Evolutionary conservation across 495 filamentous ascomycete species (phyloP).

Genomic region (Lentithecium fluviatile): DNA sequence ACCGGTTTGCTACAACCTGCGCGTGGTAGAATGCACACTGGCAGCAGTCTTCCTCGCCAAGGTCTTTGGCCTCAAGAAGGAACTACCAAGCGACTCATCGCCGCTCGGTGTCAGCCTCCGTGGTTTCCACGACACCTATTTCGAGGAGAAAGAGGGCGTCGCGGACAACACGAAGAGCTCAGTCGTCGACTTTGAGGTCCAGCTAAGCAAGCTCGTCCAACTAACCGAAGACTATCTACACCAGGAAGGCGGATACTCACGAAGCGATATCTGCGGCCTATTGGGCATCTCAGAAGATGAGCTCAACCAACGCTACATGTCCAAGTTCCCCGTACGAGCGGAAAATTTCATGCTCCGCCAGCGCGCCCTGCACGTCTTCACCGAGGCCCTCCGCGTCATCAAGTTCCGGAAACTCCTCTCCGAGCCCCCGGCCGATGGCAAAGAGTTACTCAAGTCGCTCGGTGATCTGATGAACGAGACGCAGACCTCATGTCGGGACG

Average conservation of each 20-base stretch:
- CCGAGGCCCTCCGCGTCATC: constrained; percentile 81
- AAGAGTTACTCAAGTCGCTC: constrained; percentile 64
- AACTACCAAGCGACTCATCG: constrained; percentile 72
- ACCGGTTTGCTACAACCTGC: constrained; percentile 91
- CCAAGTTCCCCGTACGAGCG: constrained; percentile 81
- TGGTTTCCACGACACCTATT: constrained; percentile 81
- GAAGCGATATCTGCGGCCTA: constrained; percentile 76
- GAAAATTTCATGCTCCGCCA: constrained; percentile 84
- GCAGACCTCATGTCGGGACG: constrained; percentile 76
- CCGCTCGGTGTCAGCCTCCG: constrained; percentile 81
- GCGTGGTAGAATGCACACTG: constrained; percentile 91
- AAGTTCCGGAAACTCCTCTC: constrained; percentile 72
- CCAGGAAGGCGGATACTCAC: constrained; percentile 79
- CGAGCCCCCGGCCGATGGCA: constrained; percentile 47
- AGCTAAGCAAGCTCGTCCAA: constrained; percentile 67
- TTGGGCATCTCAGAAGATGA: constrained; percentile 67
- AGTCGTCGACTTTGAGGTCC: constrained; percentile 53
- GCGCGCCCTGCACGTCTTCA: constrained; percentile 85
- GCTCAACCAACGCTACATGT: constrained; percentile 71
- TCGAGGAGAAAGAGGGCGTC: constrained; percentile 58
- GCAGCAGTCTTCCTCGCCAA: constrained; percentile 75
- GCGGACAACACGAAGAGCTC: constrained; percentile 44
- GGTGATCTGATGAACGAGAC: constrained; percentile 88
- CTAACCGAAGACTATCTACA: constrained; percentile 63
- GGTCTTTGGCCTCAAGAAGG: constrained; percentile 53